These are phyloP conservation scores for Suillus sp. DNA, from an alignment of 768 basidiomycete genomes.

Conservation along the genomic window DNA sequence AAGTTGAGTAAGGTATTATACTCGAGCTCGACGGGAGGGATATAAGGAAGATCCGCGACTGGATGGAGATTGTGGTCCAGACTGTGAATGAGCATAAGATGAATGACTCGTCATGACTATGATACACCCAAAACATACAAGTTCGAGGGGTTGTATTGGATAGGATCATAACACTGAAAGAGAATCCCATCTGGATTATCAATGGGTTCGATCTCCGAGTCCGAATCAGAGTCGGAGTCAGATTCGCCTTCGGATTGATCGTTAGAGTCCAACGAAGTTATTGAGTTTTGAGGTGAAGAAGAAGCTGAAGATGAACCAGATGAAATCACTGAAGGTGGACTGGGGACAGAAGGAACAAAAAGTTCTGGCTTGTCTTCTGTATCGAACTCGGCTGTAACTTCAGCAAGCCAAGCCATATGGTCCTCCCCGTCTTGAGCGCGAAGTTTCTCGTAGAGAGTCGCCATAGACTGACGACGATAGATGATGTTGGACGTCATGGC, in stretches of 20 bases:
- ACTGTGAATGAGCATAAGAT: conserved; percentile 24
- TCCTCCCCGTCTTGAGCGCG: conserved; percentile 38
- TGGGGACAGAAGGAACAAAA: conserved; percentile 23
- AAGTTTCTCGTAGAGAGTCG: conserved; percentile 37
- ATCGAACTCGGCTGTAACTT: conserved; percentile 30
- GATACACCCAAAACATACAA: conserved; percentile 24
- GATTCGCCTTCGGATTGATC: conserved; percentile 25
- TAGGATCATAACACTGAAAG: conserved; percentile 5
- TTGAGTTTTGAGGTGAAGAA: conserved; percentile 18
- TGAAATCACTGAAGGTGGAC: conserved; percentile 29
- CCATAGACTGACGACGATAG: conserved; percentile 40
- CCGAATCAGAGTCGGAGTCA: conserved; percentile 32
- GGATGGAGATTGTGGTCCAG: conserved; percentile 17
- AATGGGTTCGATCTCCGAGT: conserved; percentile 30
- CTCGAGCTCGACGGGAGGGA: conserved; percentile 14
- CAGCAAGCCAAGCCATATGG: conserved; percentile 35
- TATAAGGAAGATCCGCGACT: conserved; percentile 17
- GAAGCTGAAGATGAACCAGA: conserved; percentile 32
- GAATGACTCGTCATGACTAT: background rate
- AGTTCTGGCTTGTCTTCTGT: conserved; percentile 35
- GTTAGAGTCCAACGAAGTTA: conserved; percentile 13
- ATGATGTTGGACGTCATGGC: conserved; percentile 33
- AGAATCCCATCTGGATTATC: conserved; percentile 2
- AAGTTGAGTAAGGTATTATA: conserved; percentile 14
- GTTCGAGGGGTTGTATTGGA: conserved; percentile 23